Evolutionary conservation across 2,329 filamentous ascomycete genomes (phyloP).

Genomic region (Phialophora tarda): DNA sequence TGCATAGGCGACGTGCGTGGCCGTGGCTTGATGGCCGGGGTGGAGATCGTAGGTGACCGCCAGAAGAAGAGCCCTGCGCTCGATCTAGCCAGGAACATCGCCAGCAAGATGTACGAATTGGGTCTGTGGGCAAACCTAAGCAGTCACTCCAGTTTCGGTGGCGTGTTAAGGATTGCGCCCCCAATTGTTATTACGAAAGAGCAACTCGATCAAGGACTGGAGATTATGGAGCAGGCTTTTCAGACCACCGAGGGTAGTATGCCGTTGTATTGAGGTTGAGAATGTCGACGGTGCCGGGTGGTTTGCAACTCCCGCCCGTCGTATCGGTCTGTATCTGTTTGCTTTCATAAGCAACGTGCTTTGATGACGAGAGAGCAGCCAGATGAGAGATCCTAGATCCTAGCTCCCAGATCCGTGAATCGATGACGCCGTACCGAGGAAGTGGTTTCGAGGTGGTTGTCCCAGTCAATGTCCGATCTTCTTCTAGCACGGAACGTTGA

Average conservation of each 20-base stretch:
- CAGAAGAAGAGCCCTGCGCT: constrained; percentile 55
- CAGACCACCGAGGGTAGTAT: constrained; percentile 33
- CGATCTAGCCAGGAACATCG: constrained; percentile 57
- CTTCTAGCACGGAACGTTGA: background rate
- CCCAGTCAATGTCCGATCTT: background rate
- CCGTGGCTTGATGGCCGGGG: constrained; percentile 62
- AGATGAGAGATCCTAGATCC: background rate
- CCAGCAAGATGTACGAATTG: constrained; percentile 55
- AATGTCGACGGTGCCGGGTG: too few species aligned
- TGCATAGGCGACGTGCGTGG: constrained; percentile 68
- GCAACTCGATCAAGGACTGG: constrained; percentile 58
- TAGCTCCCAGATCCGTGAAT: background rate
- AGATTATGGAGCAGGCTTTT: constrained; percentile 64
- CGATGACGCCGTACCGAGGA: background rate
- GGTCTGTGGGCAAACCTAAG: constrained; percentile 65
- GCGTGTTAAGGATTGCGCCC: constrained; percentile 65
- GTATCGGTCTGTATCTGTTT: background rate
- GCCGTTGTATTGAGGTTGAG: constrained; percentile 29
- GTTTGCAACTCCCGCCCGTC: background rate
- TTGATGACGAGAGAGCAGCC: background rate
- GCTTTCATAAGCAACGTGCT: background rate
- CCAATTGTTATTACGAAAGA: constrained; percentile 63
- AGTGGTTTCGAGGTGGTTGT: background rate
- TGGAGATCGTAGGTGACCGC: constrained; percentile 63
- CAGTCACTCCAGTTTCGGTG: constrained; percentile 61